These are phyloP conservation scores for Agrocybe praecox DNA, from an alignment of 768 basidiomycete species.

Conservation along the genomic window DNA sequence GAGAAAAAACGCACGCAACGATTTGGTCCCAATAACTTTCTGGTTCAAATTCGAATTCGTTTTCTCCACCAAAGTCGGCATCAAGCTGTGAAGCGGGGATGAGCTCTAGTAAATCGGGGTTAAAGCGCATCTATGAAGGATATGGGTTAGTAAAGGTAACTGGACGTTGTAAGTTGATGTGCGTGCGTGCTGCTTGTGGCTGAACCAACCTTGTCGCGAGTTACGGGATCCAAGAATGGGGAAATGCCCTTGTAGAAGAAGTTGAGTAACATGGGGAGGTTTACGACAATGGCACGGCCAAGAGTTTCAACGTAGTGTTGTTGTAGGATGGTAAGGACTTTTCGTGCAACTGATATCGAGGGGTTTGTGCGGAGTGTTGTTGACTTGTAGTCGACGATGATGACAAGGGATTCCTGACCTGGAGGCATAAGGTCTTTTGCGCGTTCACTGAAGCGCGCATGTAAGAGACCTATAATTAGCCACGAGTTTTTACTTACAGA, in stretches of 20 bases:
- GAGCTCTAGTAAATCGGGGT: conserved; percentile 78
- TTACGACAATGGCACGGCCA: conserved; percentile 81
- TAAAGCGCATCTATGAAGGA: conserved; percentile 75
- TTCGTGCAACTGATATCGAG: conserved; percentile 77
- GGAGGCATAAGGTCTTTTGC: conserved; percentile 89
- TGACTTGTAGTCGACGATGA: conserved; percentile 85
- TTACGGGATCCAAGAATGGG: conserved; percentile 88
- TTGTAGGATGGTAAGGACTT: conserved; percentile 79
- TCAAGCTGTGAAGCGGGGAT: conserved; percentile 78
- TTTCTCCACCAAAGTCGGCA: conserved; percentile 80
- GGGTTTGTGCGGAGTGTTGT: conserved; percentile 84
- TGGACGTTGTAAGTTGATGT: neutral
- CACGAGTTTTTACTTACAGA: conserved; percentile 55
- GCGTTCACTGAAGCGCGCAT: conserved; percentile 59
- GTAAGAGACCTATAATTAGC: neutral
- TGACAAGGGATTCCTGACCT: conserved; percentile 80
- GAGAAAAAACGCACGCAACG: conserved; percentile 50
- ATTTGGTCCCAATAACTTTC: conserved; percentile 81
- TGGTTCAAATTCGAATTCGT: conserved; percentile 73
- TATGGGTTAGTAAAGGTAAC: neutral
- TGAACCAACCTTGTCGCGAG: conserved; percentile 74
- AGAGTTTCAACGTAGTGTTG: conserved; percentile 90
- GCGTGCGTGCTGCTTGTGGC: neutral
- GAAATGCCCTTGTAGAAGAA: conserved; percentile 86
- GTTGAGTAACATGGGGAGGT: conserved; percentile 72